A percentile compares a stretch with the other conserved stretches of the same genome.
Evolutionary conservation across 495 filamentous ascomycete genomes (phyloP).

Genomic region (Penicillium daleae): DNA sequence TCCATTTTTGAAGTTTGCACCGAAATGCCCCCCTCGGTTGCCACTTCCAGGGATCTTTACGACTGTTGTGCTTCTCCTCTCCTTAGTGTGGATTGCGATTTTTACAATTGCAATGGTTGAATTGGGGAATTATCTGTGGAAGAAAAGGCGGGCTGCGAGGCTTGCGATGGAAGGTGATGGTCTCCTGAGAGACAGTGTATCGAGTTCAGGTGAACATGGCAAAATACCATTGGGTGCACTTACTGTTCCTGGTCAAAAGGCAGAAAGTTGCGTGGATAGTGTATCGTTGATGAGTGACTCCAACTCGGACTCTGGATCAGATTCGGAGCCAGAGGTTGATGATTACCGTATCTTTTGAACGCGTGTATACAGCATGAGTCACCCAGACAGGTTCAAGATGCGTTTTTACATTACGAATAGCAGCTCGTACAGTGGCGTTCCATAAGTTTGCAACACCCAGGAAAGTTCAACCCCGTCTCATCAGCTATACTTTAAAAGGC

Average conservation of each 20-base stretch:
- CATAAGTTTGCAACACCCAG: too few species aligned
- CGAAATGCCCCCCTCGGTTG: constrained; percentile 9
- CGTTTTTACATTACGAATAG: neutral
- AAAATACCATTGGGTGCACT: constrained; percentile 15
- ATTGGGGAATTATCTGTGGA: constrained; percentile 28
- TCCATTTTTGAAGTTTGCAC: constrained; percentile 19
- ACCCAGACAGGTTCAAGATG: neutral
- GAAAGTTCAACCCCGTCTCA: too few species aligned
- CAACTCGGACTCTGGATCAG: constrained; percentile 15
- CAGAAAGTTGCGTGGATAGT: neutral
- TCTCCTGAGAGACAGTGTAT: neutral
- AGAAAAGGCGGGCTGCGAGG: neutral
- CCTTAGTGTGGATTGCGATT: constrained; percentile 34
- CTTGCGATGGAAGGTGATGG: constrained; percentile 2
- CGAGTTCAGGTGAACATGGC: constrained; percentile 7
- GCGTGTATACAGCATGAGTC: neutral
- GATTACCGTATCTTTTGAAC: constrained; percentile 21
- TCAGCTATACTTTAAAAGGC: too few species aligned
- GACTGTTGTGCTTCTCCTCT: constrained; percentile 27
- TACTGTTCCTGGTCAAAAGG: neutral
- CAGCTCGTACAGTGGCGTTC: neutral
- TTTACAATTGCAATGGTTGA: constrained; percentile 34
- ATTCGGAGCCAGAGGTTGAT: constrained; percentile 20
- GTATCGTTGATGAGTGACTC: constrained; percentile 1
- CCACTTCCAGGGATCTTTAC: constrained; percentile 24